Evolutionary conservation across 1,284 basidiomycete species (phyloP).

Genomic region (Coniferiporia sulphurascens): DNA sequence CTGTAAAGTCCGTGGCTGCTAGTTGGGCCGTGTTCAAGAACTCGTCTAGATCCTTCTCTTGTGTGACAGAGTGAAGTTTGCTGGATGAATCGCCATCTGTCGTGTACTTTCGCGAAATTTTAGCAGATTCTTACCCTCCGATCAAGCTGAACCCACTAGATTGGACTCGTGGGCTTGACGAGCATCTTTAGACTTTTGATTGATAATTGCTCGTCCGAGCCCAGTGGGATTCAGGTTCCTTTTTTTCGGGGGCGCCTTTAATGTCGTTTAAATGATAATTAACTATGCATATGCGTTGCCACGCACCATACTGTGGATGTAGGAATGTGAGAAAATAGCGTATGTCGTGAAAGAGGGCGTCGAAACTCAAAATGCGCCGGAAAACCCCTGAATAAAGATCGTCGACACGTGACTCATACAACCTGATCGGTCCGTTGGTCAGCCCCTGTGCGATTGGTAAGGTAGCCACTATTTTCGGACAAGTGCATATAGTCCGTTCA

Average conservation of each 20-base stretch:
- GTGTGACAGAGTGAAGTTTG: conserved; percentile 88
- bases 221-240: conserved; percentile 67
- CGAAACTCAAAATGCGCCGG: too few species aligned
- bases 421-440: too few species aligned
- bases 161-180: conserved; percentile 66
- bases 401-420: too few species aligned
- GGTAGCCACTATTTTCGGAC: too few species aligned
- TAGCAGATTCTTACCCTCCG: conserved; percentile 2
- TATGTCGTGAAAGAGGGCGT: too few species aligned
- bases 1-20: conserved; percentile 96
- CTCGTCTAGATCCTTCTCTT: conserved; percentile 94
- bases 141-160: conserved; percentile 47
- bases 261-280: background rate
- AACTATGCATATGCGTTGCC: background rate
- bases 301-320: conserved; percentile 6
- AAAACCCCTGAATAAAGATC: too few species aligned
- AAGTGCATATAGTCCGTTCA: too few species aligned
- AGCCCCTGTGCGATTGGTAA: too few species aligned
- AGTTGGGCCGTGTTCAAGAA: conserved; percentile 94
- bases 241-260: conserved; percentile 41
- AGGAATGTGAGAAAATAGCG: background rate
- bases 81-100: conserved; percentile 69
- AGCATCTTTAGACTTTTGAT: conserved; percentile 81
- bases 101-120: conserved; percentile 52
- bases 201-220: conserved; percentile 88